Conservation (phyloP, 2,329 filamentous ascomycete species). For the Bretziella fagacearum region DNA sequence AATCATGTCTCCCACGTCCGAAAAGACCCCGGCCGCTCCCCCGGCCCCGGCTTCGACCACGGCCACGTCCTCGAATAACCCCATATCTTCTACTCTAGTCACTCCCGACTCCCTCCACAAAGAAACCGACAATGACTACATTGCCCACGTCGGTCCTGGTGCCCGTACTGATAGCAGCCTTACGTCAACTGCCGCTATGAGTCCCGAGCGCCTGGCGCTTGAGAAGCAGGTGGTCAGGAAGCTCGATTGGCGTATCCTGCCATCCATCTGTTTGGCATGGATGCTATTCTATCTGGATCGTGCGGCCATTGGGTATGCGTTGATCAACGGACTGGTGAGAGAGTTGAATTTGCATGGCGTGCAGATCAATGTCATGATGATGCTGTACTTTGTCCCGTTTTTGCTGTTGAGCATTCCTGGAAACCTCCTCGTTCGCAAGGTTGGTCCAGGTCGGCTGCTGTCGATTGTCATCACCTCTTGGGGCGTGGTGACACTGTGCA, state of each 20-base stretch:
- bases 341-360: slow-evolving; percentile 40
- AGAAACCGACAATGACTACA: slow-evolving; percentile 8
- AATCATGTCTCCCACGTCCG: slow-evolving; percentile 1
- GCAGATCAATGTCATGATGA: slow-evolving; percentile 33
- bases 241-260: slow-evolving; percentile 14
- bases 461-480: slow-evolving; percentile 16
- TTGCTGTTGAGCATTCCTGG: slow-evolving; percentile 18
- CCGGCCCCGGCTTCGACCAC: neutral
- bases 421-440: slow-evolving; percentile 17
- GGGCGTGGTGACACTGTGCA: slow-evolving; percentile 17
- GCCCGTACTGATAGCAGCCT: neutral
- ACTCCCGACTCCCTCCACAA: slow-evolving; percentile 6
- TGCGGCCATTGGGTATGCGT: slow-evolving; percentile 17
- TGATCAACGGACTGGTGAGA: slow-evolving; percentile 39
- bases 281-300: slow-evolving; percentile 20
- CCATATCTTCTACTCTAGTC: slow-evolving; percentile 2
- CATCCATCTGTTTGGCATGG: slow-evolving; percentile 15
- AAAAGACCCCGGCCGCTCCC: neutral
- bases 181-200: neutral
- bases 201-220: neutral
- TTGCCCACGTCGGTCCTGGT: neutral
- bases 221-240: slow-evolving; percentile 11
- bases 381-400: slow-evolving; percentile 18
- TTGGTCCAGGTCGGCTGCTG: slow-evolving; percentile 17
- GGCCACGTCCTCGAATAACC: neutral